phyloP scores from a whole-genome alignment of 163 green algal species.

The Trebouxia gelatinosa region DNA sequence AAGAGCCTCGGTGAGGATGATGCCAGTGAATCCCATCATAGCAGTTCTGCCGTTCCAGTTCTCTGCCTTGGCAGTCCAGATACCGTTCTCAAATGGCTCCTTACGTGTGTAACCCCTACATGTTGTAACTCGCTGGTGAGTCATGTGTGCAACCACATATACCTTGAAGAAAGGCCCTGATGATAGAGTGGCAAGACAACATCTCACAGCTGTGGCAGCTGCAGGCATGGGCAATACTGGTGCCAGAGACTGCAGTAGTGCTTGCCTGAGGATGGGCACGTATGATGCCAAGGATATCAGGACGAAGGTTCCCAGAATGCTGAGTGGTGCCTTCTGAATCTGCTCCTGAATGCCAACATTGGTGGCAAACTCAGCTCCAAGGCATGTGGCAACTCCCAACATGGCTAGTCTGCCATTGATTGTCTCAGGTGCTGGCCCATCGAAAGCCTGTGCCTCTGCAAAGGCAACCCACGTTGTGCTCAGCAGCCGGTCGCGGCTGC shows the following conservation, averaged over 20 bases:
- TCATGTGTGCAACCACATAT: background rate
- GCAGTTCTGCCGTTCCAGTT: slow-evolving; percentile 60
- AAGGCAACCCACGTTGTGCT: background rate
- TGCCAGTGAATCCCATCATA: slow-evolving; percentile 54
- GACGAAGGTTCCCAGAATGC: slow-evolving; percentile 38
- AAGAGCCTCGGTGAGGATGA: slow-evolving; percentile 49
- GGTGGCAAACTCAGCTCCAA: slow-evolving; percentile 45
- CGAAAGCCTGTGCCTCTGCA: slow-evolving; percentile 43
- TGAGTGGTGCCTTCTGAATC: slow-evolving; percentile 35
- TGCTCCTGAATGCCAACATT: slow-evolving; percentile 48
- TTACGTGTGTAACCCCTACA: slow-evolving; percentile 39
- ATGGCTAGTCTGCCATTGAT: slow-evolving; percentile 60
- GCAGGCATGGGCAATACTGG: background rate
- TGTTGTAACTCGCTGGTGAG: background rate
- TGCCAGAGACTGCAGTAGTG: background rate
- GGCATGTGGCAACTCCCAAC: slow-evolving; percentile 43
- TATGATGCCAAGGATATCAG: slow-evolving; percentile 45
- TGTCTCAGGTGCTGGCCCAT: slow-evolving; percentile 51
- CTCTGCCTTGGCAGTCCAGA: slow-evolving; percentile 58
- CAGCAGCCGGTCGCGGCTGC: background rate
- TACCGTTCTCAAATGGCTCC: slow-evolving; percentile 36
- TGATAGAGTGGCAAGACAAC: background rate
- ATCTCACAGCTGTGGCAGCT: background rate
- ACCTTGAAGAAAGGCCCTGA: background rate
- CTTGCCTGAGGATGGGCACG: slow-evolving; percentile 45